Evolutionary conservation across 805 yeast species (phyloP).

Genomic region (Myxozyma neotropica): DNA sequence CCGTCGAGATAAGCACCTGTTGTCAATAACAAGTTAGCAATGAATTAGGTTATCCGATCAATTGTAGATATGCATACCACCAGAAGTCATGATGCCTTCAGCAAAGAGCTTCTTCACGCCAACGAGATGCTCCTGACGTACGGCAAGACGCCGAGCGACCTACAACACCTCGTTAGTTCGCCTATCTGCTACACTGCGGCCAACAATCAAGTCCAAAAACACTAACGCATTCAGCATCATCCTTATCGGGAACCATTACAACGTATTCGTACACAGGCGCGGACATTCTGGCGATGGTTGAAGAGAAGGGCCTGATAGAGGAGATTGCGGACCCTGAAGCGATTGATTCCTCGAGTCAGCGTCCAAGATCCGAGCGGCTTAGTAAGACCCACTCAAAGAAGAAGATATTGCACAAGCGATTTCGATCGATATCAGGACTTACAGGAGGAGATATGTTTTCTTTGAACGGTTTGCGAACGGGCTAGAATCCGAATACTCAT

Average conservation of each 20-base stretch:
- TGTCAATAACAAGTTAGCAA: neutral
- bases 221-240: slow-evolving; percentile 49
- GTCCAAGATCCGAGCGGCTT: neutral
- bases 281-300: slow-evolving; percentile 17
- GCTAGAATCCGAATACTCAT: neutral
- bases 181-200: neutral
- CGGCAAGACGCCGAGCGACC: slow-evolving; percentile 39
- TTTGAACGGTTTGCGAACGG: neutral
- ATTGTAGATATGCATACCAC: slow-evolving; percentile 25
- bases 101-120: slow-evolving; percentile 40
- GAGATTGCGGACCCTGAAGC: neutral
- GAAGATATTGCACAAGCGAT: too few species aligned
- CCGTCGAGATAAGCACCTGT: slow-evolving; percentile 32
- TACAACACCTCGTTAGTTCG: neutral
- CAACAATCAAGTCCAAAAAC: too few species aligned
- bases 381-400: too few species aligned
- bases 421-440: too few species aligned
- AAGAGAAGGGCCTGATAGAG: neutral
- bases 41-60: neutral
- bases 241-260: slow-evolving; percentile 70
- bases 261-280: slow-evolving; percentile 54
- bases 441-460: neutral
- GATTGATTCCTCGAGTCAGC: neutral
- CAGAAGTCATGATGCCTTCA: slow-evolving; percentile 47
- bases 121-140: slow-evolving; percentile 50